phyloP scores from a whole-genome alignment of 306 rosid species.

The Casuarina equisetifolia region DNA sequence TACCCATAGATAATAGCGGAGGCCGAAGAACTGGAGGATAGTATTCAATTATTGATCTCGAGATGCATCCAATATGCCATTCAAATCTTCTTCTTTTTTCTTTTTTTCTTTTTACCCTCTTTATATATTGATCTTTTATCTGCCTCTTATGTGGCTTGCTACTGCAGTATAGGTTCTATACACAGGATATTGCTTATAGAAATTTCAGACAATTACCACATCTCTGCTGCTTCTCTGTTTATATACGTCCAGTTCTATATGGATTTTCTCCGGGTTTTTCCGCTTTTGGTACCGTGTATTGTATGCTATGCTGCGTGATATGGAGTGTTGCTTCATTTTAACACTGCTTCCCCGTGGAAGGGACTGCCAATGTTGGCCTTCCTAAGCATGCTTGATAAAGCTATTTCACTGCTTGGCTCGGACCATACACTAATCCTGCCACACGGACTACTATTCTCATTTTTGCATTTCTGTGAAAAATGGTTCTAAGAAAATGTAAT shows the following conservation, averaged over 20 bases:
- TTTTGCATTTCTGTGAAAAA: background rate
- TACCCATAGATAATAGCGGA: slow-evolving; percentile 39
- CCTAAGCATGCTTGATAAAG: background rate
- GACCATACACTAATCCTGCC: no score
- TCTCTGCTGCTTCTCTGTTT: slow-evolving; percentile 25
- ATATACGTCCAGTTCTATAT: slow-evolving; percentile 29
- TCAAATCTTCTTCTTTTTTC: slow-evolving; percentile 18
- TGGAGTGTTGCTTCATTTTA: background rate
- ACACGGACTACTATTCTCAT: no score
- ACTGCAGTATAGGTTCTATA: slow-evolving; percentile 37
- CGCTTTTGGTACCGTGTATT: slow-evolving; percentile 35
- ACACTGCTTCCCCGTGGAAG: background rate
- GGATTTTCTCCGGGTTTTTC: slow-evolving; percentile 19
- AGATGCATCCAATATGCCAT: slow-evolving; percentile 34
- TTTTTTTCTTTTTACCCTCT: slow-evolving; percentile 5
- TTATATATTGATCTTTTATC: slow-evolving; percentile 12
- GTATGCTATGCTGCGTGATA: slow-evolving; percentile 18
- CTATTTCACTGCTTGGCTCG: background rate
- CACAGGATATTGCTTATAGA: slow-evolving; percentile 31
- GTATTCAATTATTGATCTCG: slow-evolving; percentile 11
- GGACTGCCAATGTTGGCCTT: background rate
- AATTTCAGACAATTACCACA: slow-evolving; percentile 37
- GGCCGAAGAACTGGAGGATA: slow-evolving; percentile 23
- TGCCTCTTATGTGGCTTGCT: slow-evolving; percentile 35
- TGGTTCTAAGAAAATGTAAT: background rate